These are phyloP conservation scores for Skeletonema grethae DNA, from an alignment of 108 stramenopile species.

Conservation along the genomic window DNA sequence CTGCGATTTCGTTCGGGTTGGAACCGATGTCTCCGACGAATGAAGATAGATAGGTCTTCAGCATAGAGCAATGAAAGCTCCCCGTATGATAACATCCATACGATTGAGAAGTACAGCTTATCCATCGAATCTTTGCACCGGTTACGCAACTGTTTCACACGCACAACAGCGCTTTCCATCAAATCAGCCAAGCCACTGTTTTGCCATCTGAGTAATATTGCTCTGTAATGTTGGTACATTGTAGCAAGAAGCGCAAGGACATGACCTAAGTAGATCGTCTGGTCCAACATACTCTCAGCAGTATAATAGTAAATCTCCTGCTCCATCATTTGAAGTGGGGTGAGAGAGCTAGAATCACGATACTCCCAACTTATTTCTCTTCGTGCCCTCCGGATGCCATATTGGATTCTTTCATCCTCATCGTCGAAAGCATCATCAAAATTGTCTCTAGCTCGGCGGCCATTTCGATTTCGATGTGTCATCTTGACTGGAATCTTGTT, in stretches of 20 bases:
- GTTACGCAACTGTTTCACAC: not conserved
- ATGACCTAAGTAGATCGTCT: not conserved
- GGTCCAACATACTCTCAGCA: not conserved
- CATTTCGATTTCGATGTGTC: not conserved
- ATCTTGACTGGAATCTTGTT: too few relatives aligned
- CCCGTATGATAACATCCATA: slow-evolving; percentile 13
- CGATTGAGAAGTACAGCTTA: slow-evolving; percentile 2
- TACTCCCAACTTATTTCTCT: not conserved
- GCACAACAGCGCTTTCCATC: not conserved
- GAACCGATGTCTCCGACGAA: too few relatives aligned
- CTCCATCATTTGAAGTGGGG: not conserved
- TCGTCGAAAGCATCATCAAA: not conserved
- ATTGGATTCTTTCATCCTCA: slow-evolving; percentile 6
- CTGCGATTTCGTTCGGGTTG: too few relatives aligned
- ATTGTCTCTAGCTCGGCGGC: not conserved
- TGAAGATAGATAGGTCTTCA: slow-evolving; percentile 12
- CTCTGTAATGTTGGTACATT: not conserved
- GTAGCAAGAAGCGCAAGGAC: not conserved
- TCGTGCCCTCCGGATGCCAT: slow-evolving; percentile 1
- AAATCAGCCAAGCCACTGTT: not conserved
- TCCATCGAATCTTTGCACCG: not conserved
- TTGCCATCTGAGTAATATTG: not conserved
- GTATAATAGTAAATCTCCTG: too few relatives aligned
- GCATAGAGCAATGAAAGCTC: slow-evolving; percentile 31
- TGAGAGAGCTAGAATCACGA: slow-evolving; percentile 6